These are phyloP conservation scores for Epichloe scottii DNA, from an alignment of 2,329 filamentous ascomycete genomes.

Conservation along the genomic window DNA sequence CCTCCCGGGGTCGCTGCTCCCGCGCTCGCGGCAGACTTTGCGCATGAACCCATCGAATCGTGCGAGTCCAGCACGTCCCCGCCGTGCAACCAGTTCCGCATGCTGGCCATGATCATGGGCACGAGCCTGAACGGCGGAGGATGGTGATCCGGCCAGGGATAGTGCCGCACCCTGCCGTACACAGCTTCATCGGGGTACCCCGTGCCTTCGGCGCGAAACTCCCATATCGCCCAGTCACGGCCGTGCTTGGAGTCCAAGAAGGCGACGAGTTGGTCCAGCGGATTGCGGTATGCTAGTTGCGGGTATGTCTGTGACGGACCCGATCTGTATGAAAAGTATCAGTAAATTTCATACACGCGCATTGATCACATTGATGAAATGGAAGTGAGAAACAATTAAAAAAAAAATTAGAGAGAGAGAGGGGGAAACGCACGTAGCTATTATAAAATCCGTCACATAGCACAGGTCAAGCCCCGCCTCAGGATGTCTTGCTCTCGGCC, in stretches of 20 bases:
- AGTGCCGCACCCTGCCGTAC: slow-evolving; percentile 75
- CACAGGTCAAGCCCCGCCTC: slow-evolving; percentile 88
- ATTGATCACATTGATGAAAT: too few species aligned
- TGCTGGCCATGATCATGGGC: slow-evolving; percentile 78
- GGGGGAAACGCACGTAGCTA: slow-evolving; percentile 37
- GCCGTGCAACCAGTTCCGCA: slow-evolving; percentile 73
- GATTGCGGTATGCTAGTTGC: slow-evolving; percentile 85
- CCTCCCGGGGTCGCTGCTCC: not conserved
- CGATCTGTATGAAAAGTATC: slow-evolving; percentile 45
- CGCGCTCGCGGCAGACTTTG: not conserved
- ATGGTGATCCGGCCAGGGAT: slow-evolving; percentile 94
- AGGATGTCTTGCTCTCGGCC: slow-evolving; percentile 69
- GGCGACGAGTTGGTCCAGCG: slow-evolving; percentile 70
- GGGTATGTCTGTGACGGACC: slow-evolving; percentile 85
- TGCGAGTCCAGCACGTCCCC: slow-evolving; percentile 24
- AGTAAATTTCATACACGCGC: not conserved
- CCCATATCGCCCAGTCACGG: slow-evolving; percentile 87
- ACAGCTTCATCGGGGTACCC: slow-evolving; percentile 89
- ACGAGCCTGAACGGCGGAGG: slow-evolving; percentile 86
- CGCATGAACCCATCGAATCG: not conserved
- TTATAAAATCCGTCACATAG: slow-evolving; percentile 79
- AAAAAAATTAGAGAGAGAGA: not conserved
- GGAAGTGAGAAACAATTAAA: too few species aligned
- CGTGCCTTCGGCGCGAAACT: slow-evolving; percentile 92
- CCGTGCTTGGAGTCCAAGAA: slow-evolving; percentile 82